Evolutionary conservation across 2,329 filamentous ascomycete species (phyloP), one percentile per base, ranked within the genome.

Genomic region (Venturiaceae sp.): DNA sequence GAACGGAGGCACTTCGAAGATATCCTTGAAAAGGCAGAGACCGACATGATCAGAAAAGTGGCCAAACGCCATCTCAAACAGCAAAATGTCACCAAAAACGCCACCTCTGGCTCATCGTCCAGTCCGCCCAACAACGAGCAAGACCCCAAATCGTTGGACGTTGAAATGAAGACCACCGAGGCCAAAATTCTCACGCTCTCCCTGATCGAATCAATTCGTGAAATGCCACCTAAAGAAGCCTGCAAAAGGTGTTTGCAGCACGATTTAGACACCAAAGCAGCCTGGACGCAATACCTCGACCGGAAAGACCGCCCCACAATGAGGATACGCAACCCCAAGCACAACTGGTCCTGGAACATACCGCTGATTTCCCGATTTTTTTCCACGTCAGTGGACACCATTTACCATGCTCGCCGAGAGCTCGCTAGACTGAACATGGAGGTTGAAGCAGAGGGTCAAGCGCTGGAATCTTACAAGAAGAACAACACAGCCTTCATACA

Each of bases 401-500:
- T 99, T 63, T 91, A 95, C 67, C 88, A 92, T 77, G 95, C 90
- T 65, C 88, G 94, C 2, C 83, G 85, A 63, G 87, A 97, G 70
- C 73, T 99, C 30, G 92, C 94, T n/a, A 83, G 89, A 14, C 77
- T 97, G 19, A 99, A 97, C 64, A 68, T 92, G 55, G 92, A 97
- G 69, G 96, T 99, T 57, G 39, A 32, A 64, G 77, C 86, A 50
- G 94, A 97, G 63, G 92, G 97, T 69, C 81, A 86, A 56, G 80
- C 94, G 53, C 87, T 88, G 0, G 92, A 96, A 63, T 84, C 86
- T 3, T 97, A 90, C 62, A 91, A 92, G 0, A 75, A 92, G 50
- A 95, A 96, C 91, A 95, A 89, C 66, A 96, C 92, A 0, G 94
- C 94, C 0, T 99, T 99, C 65, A 91, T 99, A 61, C 94, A 99